A percentile compares a stretch with the other conserved stretches of the same genome.
Conservation (phyloP, 1,284 basidiomycete species). For the Ustilago loliicola region DNA sequence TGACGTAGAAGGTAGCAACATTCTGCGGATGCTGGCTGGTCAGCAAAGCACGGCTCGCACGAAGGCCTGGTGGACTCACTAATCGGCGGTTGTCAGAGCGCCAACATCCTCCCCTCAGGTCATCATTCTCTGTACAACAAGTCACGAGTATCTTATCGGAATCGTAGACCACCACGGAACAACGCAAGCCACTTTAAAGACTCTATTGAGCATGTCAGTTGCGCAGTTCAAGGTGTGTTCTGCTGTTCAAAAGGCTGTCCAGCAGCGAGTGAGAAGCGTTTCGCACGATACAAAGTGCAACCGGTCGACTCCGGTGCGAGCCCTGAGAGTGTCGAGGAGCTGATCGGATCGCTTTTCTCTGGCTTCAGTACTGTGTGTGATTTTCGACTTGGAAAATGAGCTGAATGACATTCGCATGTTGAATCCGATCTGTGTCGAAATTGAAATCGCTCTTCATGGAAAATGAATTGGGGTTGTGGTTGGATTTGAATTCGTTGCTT, state of each 20-base stretch:
- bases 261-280: neutral
- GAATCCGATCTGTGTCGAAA: constrained; percentile 4
- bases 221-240: neutral
- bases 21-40: constrained; percentile 44
- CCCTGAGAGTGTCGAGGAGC: neutral
- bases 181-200: neutral
- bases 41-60: constrained; percentile 34
- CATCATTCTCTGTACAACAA: neutral
- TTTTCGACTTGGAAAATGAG: neutral
- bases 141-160: neutral
- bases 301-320: constrained; percentile 24
- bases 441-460: neutral
- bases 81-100: too few relatives aligned
- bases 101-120: neutral
- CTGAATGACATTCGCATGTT: neutral
- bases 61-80: constrained; percentile 41
- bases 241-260: neutral
- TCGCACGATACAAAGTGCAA: constrained; percentile 33
- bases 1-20: constrained; percentile 15
- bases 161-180: neutral
- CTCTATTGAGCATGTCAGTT: neutral
- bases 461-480: constrained; percentile 17
- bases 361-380: neutral
- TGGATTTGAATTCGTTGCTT: neutral
- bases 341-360: constrained; percentile 30